Evolutionary conservation across 169 alveolate genomes (phyloP).

Genomic region (Plasmodium reichenowi): DNA sequence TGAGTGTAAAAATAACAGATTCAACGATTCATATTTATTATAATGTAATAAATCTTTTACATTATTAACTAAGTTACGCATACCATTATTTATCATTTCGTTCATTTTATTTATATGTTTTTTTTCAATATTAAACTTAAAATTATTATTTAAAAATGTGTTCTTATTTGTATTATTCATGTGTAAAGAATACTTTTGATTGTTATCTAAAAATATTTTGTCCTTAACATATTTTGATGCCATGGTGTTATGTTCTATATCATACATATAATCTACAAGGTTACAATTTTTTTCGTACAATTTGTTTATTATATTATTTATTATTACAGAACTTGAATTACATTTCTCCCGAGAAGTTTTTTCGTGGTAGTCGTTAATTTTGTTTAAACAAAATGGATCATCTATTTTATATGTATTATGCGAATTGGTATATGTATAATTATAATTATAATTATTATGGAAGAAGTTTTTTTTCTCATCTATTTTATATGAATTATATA

Average conservation of each 20-base stretch:
- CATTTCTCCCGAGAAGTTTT: too few relatives aligned
- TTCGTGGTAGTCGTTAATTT: neutral
- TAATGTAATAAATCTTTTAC: slow-evolving; percentile 40
- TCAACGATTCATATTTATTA: slow-evolving; percentile 15
- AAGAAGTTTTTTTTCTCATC: neutral
- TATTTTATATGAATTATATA: neutral
- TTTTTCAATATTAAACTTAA: slow-evolving; percentile 44
- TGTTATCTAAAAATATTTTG: neutral
- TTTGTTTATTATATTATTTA: slow-evolving; percentile 33
- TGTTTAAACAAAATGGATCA: neutral
- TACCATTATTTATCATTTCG: slow-evolving; percentile 53
- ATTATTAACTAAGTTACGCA: slow-evolving; percentile 25
- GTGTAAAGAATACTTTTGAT: neutral
- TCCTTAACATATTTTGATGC: neutral
- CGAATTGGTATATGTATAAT: neutral
- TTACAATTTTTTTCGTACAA: slow-evolving; percentile 9
- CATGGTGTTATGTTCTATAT: neutral
- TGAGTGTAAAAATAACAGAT: slow-evolving; percentile 32
- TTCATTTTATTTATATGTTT: slow-evolving; percentile 32
- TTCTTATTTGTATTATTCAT: neutral
- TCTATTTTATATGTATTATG: neutral
- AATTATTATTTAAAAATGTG: slow-evolving; percentile 10
- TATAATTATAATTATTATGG: neutral
- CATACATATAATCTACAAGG: slow-evolving; percentile 10
- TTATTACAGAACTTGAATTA: neutral